Evolutionary conservation across 805 yeast species (phyloP).

Genomic region (Candida sakaeoensis): DNA sequence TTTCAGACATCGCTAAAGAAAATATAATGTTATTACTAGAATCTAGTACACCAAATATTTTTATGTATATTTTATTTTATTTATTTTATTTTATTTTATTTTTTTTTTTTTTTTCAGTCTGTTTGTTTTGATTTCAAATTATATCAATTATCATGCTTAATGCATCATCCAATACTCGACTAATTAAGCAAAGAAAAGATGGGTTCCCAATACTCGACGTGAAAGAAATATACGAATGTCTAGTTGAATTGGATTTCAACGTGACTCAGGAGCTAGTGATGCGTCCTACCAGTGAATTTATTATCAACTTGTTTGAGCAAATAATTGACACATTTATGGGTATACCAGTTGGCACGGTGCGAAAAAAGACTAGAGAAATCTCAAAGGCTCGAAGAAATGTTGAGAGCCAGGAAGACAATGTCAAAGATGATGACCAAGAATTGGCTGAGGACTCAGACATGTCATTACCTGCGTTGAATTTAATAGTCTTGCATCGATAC

Average conservation of each 20-base stretch:
- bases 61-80: no score
- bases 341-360: constrained; percentile 29
- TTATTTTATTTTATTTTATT: no score
- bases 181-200: constrained; percentile 26
- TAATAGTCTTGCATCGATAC: constrained; percentile 56
- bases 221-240: constrained; percentile 54
- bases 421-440: constrained; percentile 7
- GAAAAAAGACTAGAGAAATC: neutral
- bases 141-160: neutral
- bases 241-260: constrained; percentile 58
- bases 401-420: constrained; percentile 11
- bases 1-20: no score
- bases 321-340: constrained; percentile 60
- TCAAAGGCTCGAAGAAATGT: constrained; percentile 7
- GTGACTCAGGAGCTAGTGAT: constrained; percentile 57
- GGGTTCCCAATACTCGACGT: constrained; percentile 61
- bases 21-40: no score
- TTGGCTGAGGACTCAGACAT: constrained; percentile 18
- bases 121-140: neutral
- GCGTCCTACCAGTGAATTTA: constrained; percentile 56
- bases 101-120: neutral
- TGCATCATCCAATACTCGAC: constrained; percentile 2
- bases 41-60: no score
- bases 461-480: constrained; percentile 36
- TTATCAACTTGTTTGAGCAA: constrained; percentile 54